These are phyloP conservation scores for Daldinia vernicosa DNA, from an alignment of 495 filamentous ascomycete genomes.

Conservation along the genomic window DNA sequence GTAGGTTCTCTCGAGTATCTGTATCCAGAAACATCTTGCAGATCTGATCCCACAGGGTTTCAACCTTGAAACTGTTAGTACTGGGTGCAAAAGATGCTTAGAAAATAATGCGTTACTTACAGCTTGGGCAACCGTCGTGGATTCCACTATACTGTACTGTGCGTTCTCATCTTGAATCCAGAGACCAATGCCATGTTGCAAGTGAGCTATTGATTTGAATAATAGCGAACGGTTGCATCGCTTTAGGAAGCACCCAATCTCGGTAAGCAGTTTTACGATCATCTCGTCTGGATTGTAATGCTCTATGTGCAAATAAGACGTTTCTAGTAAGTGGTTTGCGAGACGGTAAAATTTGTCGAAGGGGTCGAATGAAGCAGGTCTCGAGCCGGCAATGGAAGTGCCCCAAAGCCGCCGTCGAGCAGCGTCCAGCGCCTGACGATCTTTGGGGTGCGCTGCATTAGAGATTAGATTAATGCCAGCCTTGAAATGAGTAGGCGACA, in stretches of 20 bases:
- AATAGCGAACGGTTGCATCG: constrained; percentile 51
- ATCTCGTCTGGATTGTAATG: constrained; percentile 37
- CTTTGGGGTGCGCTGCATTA: constrained; percentile 56
- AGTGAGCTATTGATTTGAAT: constrained; percentile 53
- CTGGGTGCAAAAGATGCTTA: not conserved
- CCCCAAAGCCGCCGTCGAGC: constrained; percentile 70
- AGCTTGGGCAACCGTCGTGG: constrained; percentile 41
- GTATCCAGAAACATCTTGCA: constrained; percentile 44
- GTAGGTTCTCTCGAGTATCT: constrained; percentile 46
- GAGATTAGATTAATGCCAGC: constrained; percentile 48
- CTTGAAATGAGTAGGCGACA: constrained; percentile 42
- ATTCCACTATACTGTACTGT: constrained; percentile 46
- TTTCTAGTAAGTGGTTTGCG: constrained; percentile 54
- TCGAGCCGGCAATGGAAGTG: constrained; percentile 52
- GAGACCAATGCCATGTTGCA: constrained; percentile 66
- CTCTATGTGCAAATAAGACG: constrained; percentile 53
- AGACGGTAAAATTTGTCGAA: constrained; percentile 69
- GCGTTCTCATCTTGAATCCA: constrained; percentile 68
- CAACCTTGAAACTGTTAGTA: constrained; percentile 45
- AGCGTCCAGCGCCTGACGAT: constrained; percentile 66
- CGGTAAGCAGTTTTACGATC: constrained; percentile 45
- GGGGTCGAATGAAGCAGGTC: constrained; percentile 62
- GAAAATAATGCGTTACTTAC: constrained; percentile 45
- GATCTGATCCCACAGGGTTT: constrained; percentile 54
- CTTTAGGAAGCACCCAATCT: constrained; percentile 49